phyloP scores from a whole-genome alignment of 2,329 filamentous ascomycete species.

The Myriangium duriaei region DNA sequence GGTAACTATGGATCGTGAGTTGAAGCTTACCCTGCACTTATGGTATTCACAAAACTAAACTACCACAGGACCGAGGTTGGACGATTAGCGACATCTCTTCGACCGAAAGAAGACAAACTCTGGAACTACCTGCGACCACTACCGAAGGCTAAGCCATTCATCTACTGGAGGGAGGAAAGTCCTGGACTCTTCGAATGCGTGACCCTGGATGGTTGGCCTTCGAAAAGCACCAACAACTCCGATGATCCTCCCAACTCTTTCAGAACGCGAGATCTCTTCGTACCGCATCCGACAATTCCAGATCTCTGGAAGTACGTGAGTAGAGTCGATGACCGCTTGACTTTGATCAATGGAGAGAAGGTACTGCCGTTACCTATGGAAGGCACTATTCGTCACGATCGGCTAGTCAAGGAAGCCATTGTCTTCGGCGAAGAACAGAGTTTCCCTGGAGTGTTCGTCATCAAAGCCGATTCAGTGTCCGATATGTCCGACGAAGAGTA shows the following conservation, averaged over 20 bases:
- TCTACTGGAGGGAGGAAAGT: slow-evolving; percentile 24
- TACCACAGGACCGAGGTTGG: slow-evolving; percentile 11
- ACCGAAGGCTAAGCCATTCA: slow-evolving; percentile 18
- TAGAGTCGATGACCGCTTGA: slow-evolving; percentile 35
- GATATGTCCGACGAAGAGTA: slow-evolving; percentile 33
- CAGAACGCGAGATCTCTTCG: slow-evolving; percentile 39
- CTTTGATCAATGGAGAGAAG: slow-evolving; percentile 39
- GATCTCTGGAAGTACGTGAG: slow-evolving; percentile 37
- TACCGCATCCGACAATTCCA: slow-evolving; percentile 29
- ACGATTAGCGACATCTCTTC: slow-evolving; percentile 45
- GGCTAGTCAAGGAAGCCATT: slow-evolving; percentile 42
- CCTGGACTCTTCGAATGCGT: slow-evolving; percentile 31
- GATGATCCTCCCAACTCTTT: slow-evolving; percentile 34
- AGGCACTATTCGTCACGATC: slow-evolving; percentile 40
- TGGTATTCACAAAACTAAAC: background rate
- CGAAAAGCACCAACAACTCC: slow-evolving; percentile 31
- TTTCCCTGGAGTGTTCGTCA: slow-evolving; percentile 41
- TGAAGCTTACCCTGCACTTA: background rate
- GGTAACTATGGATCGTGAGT: slow-evolving; percentile 25
- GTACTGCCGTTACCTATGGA: slow-evolving; percentile 40
- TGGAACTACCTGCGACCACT: slow-evolving; percentile 46
- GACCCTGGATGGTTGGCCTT: slow-evolving; percentile 24
- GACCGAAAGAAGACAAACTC: slow-evolving; percentile 39
- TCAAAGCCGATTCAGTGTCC: slow-evolving; percentile 33
- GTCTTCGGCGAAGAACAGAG: slow-evolving; percentile 44